Percentiles rank a stretch among this genome's conserved stretches.
phyloP scores from a whole-genome alignment of 202 grass and related monocot species.

The Elaeis oleifera region DNA sequence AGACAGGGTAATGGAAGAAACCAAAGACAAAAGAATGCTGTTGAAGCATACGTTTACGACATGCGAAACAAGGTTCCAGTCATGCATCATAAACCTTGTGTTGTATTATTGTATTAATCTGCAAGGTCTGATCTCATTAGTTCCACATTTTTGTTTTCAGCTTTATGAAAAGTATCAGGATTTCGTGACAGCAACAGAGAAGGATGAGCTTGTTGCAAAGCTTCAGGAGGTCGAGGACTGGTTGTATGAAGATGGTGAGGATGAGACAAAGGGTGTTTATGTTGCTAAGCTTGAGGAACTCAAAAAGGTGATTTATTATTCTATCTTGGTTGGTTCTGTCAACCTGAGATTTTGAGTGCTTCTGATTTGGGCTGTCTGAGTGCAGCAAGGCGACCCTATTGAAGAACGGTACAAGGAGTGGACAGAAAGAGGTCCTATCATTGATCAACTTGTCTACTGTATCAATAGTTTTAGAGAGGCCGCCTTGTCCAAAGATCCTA shows the following conservation, averaged over 20 bases:
- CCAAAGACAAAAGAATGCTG: conserved; percentile 97
- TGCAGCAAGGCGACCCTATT: conserved; percentile 70
- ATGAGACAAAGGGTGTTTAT: conserved; percentile 95
- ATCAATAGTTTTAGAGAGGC: conserved; percentile 87
- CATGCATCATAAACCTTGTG: neutral
- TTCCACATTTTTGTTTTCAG: conserved; percentile 34
- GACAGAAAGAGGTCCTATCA: conserved; percentile 47
- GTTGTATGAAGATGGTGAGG: conserved; percentile 97
- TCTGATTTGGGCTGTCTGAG: neutral
- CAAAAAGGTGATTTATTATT: conserved; percentile 36
- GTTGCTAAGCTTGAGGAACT: conserved; percentile 85
- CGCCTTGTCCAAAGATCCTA: conserved; percentile 61
- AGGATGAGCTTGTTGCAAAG: conserved; percentile 54
- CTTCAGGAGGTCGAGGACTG: conserved; percentile 95
- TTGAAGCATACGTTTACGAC: conserved; percentile 96
- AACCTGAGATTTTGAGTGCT: neutral
- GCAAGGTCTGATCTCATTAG: conserved; percentile 14
- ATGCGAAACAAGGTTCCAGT: conserved; percentile 80
- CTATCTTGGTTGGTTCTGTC: neutral
- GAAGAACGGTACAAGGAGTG: conserved; percentile 68
- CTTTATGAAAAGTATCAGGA: conserved; percentile 63
- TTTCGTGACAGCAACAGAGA: conserved; percentile 59
- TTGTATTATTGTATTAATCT: neutral
- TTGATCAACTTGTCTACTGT: conserved; percentile 58
- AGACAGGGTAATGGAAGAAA: conserved; percentile 97